Evolutionary conservation across 164 flowering plant species (phyloP).

Genomic region (Cinnamomum micranthum): DNA sequence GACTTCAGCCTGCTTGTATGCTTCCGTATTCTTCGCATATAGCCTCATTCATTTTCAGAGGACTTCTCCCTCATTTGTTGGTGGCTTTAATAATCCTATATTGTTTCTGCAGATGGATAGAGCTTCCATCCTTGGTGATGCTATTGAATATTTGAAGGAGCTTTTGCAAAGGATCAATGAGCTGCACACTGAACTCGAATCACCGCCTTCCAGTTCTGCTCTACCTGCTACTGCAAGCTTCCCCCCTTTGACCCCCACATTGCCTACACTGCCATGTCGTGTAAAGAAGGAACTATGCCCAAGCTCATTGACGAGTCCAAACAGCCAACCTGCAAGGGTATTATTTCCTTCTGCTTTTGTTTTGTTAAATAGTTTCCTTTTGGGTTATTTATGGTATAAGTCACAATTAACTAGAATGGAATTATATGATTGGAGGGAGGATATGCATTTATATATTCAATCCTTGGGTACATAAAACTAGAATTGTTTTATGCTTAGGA

Average conservation of each 20-base stretch:
- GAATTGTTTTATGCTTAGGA: neutral
- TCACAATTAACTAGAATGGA: neutral
- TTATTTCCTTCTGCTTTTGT: neutral
- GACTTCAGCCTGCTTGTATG: no score
- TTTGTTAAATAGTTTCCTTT: neutral
- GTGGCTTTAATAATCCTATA: no score
- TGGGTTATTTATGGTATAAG: neutral
- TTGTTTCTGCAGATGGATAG: constrained; percentile 49
- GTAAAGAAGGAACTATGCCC: constrained; percentile 61
- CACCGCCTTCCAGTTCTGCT: constrained; percentile 41
- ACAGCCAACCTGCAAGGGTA: constrained; percentile 59
- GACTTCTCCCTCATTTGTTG: no score
- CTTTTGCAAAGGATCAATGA: constrained; percentile 64
- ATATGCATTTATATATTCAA: neutral
- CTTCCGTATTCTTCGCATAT: no score
- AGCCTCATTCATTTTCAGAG: no score
- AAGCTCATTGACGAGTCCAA: constrained; percentile 54
- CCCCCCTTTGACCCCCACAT: constrained; percentile 55
- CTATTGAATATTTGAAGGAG: constrained; percentile 65
- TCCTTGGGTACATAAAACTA: neutral
- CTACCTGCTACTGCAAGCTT: constrained; percentile 36
- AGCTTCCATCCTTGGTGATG: constrained; percentile 71
- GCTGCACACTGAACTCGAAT: constrained; percentile 56
- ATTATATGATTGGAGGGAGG: neutral
- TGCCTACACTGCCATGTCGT: constrained; percentile 44